A percentile compares a stretch with the other conserved stretches of the same genome.
phyloP scores from a whole-genome alignment of 1,139 yeast genomes.

The Blastobotrys capitulatus region DNA sequence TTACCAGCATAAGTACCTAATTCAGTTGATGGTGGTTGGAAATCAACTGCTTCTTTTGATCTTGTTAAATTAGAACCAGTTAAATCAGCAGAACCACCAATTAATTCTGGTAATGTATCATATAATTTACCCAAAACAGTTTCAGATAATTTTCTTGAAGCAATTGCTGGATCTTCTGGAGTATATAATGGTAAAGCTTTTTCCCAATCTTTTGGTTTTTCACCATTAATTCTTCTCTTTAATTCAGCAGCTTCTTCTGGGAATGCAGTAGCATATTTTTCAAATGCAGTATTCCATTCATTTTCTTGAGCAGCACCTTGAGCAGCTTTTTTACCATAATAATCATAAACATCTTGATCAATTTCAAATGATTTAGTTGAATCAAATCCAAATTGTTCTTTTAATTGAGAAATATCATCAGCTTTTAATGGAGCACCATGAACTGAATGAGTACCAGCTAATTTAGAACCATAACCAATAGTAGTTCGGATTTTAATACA shows the following conservation, averaged over 20 bases:
- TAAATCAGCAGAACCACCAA: slow-evolving; percentile 98
- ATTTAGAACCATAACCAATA: slow-evolving; percentile 90
- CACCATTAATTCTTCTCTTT: slow-evolving; percentile 71
- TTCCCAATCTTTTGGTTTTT: slow-evolving; percentile 85
- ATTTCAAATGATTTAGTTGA: slow-evolving; percentile 76
- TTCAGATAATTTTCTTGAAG: slow-evolving; percentile 95
- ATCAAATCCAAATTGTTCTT: slow-evolving; percentile 81
- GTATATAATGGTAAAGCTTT: slow-evolving; percentile 73
- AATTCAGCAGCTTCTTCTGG: slow-evolving; percentile 80
- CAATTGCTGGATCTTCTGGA: slow-evolving; percentile 74
- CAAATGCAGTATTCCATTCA: slow-evolving; percentile 67
- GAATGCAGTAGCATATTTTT: slow-evolving; percentile 59
- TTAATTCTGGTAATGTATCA: slow-evolving; percentile 72
- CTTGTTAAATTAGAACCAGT: slow-evolving; percentile 97
- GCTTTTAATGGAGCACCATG: slow-evolving; percentile 97
- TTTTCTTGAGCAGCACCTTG: slow-evolving; percentile 60
- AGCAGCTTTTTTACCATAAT: slow-evolving; percentile 53
- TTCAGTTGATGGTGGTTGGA: slow-evolving; percentile 83
- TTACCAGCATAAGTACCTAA: slow-evolving; percentile 90
- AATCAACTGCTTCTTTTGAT: slow-evolving; percentile 77
- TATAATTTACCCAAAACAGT: slow-evolving; percentile 62
- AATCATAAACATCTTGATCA: slow-evolving; percentile 77
- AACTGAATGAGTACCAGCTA: slow-evolving; percentile 84
- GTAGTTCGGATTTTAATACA: slow-evolving; percentile 84
- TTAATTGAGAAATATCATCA: slow-evolving; percentile 87